Evolutionary conservation across 2,329 filamentous ascomycete genomes (phyloP).

Genomic region (Cladosporium oxysporum): DNA sequence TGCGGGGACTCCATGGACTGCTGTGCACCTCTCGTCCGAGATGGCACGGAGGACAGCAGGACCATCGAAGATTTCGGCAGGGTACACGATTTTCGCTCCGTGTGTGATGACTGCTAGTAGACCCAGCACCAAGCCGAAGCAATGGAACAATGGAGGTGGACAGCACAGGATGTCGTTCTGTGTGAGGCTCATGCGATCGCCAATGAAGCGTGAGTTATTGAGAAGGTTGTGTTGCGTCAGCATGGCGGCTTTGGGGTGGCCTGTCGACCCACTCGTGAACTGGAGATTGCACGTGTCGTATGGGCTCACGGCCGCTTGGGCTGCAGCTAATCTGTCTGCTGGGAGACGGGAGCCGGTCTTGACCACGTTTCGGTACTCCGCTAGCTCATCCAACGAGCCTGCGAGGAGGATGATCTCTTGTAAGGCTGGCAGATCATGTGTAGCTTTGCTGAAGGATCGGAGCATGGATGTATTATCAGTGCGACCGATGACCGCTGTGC

Average conservation of each 20-base stretch:
- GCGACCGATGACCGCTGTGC: constrained; percentile 67
- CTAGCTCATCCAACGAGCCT: constrained; percentile 26
- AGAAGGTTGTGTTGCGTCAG: constrained; percentile 52
- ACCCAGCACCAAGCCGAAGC: constrained; percentile 78
- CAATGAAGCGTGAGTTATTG: constrained; percentile 42
- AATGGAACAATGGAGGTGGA: constrained; percentile 82
- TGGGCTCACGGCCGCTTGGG: constrained; percentile 59
- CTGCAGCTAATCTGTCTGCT: constrained; percentile 53
- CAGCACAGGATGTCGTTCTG: constrained; percentile 72
- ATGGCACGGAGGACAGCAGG: constrained; percentile 66
- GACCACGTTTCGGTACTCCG: constrained; percentile 30
- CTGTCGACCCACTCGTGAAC: constrained; percentile 75
- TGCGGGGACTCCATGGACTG: constrained; percentile 77
- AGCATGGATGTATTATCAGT: constrained; percentile 65
- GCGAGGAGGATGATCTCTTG: constrained; percentile 32
- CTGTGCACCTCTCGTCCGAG: constrained; percentile 56
- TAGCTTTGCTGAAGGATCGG: constrained; percentile 23
- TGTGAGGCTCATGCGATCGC: constrained; percentile 71
- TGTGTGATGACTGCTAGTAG: constrained; percentile 72
- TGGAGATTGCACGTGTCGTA: constrained; percentile 73
- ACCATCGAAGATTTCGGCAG: constrained; percentile 72
- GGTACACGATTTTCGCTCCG: constrained; percentile 74
- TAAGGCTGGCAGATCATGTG: constrained; percentile 26
- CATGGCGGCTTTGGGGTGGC: constrained; percentile 73
- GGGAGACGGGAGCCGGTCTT: constrained; percentile 52